These are phyloP conservation scores for Skeletonema costatum DNA, from an alignment of 108 stramenopile species.

Conservation along the genomic window DNA sequence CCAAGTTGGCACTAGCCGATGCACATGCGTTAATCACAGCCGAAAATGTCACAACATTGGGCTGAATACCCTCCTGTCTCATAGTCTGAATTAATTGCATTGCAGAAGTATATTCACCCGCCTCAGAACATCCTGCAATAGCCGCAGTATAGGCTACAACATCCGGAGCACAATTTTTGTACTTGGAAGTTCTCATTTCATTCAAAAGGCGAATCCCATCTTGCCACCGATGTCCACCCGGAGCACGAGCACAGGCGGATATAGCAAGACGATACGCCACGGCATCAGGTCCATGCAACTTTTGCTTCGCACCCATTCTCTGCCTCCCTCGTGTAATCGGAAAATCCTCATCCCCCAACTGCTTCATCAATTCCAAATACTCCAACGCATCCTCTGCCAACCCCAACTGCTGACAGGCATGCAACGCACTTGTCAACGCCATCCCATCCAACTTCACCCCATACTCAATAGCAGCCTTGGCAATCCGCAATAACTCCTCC, in stretches of 20 bases:
- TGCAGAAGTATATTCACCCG: constrained; percentile 73
- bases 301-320: constrained; percentile 52
- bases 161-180: constrained; percentile 35
- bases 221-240: constrained; percentile 59
- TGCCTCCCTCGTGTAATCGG: constrained; percentile 45
- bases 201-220: constrained; percentile 62
- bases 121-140: constrained; percentile 80
- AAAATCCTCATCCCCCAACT: constrained; percentile 6
- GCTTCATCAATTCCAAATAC: constrained; percentile 74
- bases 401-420: constrained; percentile 82
- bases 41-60: constrained; percentile 76
- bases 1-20: constrained; percentile 57
- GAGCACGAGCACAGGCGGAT: constrained; percentile 71
- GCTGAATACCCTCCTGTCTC: constrained; percentile 65
- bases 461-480: constrained; percentile 50
- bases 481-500: constrained; percentile 59
- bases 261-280: constrained; percentile 83
- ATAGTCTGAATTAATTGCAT: constrained; percentile 66
- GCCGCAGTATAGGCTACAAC: constrained; percentile 80
- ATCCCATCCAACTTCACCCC: constrained; percentile 64
- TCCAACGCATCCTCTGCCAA: constrained; percentile 64
- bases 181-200: constrained; percentile 42
- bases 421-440: constrained; percentile 64
- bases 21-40: constrained; percentile 81
- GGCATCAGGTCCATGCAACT: constrained; percentile 71